A percentile compares a stretch with the other conserved stretches of the same genome.
phyloP scores from a whole-genome alignment of 1,139 yeast genomes.

The Yamadazyma atmosphaerica region DNA sequence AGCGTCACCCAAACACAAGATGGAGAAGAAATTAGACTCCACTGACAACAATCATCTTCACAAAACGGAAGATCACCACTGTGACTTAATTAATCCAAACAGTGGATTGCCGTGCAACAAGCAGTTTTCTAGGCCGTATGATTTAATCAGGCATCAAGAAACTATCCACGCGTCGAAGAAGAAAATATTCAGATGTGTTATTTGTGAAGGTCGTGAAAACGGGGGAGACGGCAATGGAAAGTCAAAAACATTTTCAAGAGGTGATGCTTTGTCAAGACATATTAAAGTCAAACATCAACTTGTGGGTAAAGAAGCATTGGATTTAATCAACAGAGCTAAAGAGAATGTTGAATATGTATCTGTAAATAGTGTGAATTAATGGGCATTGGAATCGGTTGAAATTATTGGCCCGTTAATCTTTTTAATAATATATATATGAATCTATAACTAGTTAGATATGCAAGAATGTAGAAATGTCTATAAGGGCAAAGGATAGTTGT shows the following conservation, averaged over 20 bases:
- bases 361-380: conserved; percentile 16
- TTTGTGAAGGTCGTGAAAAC: conserved; percentile 48
- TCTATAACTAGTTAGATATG: neutral
- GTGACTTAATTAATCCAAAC: conserved; percentile 58
- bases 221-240: conserved; percentile 61
- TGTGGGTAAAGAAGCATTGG: conserved; percentile 49
- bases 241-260: conserved; percentile 51
- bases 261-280: conserved; percentile 51
- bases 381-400: neutral
- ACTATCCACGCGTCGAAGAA: conserved; percentile 50
- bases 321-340: conserved; percentile 72
- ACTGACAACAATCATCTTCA: neutral
- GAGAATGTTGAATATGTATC: conserved; percentile 67
- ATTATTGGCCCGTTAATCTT: neutral
- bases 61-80: conserved; percentile 26
- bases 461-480: neutral
- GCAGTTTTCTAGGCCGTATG: conserved; percentile 50
- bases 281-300: conserved; percentile 51
- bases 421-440: conserved; percentile 1
- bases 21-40: neutral
- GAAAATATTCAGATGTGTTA: conserved; percentile 50
- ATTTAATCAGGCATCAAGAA: conserved; percentile 50
- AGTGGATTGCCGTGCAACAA: conserved; percentile 46
- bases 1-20: neutral
- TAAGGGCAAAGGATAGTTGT: conserved; percentile 11